These are phyloP conservation scores for Mycena pura DNA, from an alignment of 768 basidiomycete genomes.

Conservation along the genomic window DNA sequence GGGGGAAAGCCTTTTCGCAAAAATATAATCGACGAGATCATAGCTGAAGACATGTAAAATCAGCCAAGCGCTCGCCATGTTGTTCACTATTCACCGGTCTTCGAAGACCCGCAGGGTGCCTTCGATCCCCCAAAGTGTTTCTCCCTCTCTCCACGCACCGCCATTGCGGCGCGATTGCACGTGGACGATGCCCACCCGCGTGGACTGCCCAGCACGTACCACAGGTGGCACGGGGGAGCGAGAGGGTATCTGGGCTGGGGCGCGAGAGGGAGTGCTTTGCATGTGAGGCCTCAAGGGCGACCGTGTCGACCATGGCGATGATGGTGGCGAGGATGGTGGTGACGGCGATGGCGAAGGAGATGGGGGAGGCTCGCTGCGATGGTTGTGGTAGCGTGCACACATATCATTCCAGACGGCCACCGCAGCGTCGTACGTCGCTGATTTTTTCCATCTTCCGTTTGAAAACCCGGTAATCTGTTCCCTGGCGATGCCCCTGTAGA, in stretches of 20 bases:
- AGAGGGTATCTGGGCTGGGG: too few species aligned
- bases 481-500: background rate
- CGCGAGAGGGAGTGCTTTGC: too few species aligned
- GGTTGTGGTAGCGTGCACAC: background rate
- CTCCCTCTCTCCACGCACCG: background rate
- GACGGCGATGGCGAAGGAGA: background rate
- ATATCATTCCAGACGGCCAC: background rate
- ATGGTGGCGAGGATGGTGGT: background rate
- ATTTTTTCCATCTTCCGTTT: background rate
- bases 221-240: too few species aligned
- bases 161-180: background rate
- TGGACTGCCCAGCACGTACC: too few species aligned
- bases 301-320: too few species aligned
- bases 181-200: too few species aligned
- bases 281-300: too few species aligned
- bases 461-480: background rate
- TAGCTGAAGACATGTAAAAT: background rate
- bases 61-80: too few species aligned
- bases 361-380: background rate
- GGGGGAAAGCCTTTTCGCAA: background rate
- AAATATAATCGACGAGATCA: background rate
- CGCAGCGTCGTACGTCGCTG: background rate
- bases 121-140: background rate
- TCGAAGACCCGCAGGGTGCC: background rate
- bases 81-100: background rate